Conservation (phyloP, 2,329 filamentous ascomycete species). For the Dothidotthia symphoricarpi region DNA sequence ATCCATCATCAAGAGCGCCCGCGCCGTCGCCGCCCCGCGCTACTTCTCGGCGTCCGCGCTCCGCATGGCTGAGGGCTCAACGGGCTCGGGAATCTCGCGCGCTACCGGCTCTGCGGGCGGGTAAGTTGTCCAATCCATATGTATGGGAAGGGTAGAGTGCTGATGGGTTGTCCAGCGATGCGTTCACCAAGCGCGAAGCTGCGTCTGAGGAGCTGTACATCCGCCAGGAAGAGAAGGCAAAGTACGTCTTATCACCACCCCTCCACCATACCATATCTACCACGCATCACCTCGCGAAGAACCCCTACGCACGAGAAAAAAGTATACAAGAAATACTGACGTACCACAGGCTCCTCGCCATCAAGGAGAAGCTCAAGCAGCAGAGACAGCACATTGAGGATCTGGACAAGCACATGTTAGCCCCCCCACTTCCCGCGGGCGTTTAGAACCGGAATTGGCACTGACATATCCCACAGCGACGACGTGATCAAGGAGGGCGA, state of each 20-base stretch:
- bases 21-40: constrained; percentile 39
- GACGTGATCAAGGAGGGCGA: constrained; percentile 72
- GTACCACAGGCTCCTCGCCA: constrained; percentile 60
- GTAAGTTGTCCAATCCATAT: constrained; percentile 22
- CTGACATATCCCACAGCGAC: constrained; percentile 56
- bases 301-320: no score
- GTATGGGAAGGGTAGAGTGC: background rate
- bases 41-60: constrained; percentile 46
- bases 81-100: constrained; percentile 45
- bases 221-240: constrained; percentile 82
- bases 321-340: constrained; percentile 14
- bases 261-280: background rate
- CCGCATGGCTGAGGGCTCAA: constrained; percentile 48
- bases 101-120: constrained; percentile 41
- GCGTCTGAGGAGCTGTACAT: constrained; percentile 84
- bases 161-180: constrained; percentile 61
- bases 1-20: constrained; percentile 43
- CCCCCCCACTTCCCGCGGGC: constrained; percentile 2
- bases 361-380: constrained; percentile 67
- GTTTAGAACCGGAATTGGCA: background rate
- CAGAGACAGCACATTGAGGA: constrained; percentile 82
- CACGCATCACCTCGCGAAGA: constrained; percentile 1
- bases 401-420: constrained; percentile 83
- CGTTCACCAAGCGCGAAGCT: constrained; percentile 88
- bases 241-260: constrained; percentile 51